phyloP scores from a whole-genome alignment of 1,284 basidiomycete species.

The Pascua sp. region DNA sequence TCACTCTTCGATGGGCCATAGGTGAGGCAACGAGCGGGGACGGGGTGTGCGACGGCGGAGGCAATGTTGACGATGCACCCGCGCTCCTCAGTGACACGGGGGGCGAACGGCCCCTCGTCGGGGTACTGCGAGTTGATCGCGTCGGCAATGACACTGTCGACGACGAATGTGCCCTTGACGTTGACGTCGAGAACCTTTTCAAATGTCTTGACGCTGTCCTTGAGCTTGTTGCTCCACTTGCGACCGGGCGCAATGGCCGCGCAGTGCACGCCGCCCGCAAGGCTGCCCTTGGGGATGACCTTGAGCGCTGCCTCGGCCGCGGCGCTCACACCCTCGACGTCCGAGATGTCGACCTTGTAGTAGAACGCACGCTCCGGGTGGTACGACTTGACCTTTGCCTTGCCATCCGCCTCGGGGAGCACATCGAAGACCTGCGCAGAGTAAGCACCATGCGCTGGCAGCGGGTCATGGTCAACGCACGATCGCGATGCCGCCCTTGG shows the following conservation, averaged over 20 bases:
- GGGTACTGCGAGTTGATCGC: slow-evolving; percentile 37
- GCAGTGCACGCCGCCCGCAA: slow-evolving; percentile 32
- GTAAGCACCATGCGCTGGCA: too few relatives aligned
- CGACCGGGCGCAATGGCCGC: slow-evolving; percentile 24
- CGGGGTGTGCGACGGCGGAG: slow-evolving; percentile 25
- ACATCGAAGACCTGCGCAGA: slow-evolving; percentile 23
- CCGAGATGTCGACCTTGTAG: slow-evolving; percentile 21
- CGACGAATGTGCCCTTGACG: slow-evolving; percentile 30
- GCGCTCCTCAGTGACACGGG: slow-evolving; percentile 25
- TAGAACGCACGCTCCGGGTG: slow-evolving; percentile 22
- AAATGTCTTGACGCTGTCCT: slow-evolving; percentile 18
- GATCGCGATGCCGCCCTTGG: slow-evolving; percentile 18
- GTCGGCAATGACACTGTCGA: slow-evolving; percentile 30
- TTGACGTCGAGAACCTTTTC: slow-evolving; percentile 27
- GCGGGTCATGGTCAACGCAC: neutral
- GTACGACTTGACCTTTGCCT: slow-evolving; percentile 17
- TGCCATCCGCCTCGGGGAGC: slow-evolving; percentile 15
- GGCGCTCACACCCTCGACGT: slow-evolving; percentile 9
- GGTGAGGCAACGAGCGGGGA: slow-evolving; percentile 29
- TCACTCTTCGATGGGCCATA: slow-evolving; percentile 31
- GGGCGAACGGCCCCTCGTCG: slow-evolving; percentile 14
- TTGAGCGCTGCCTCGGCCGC: slow-evolving; percentile 13
- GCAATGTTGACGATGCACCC: slow-evolving; percentile 37
- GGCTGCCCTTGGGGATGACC: slow-evolving; percentile 24
- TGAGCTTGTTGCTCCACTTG: slow-evolving; percentile 20